Evolutionary conservation across 2,329 filamentous ascomycete species (phyloP).

Genomic region (Penicillium aurantiogriseum): DNA sequence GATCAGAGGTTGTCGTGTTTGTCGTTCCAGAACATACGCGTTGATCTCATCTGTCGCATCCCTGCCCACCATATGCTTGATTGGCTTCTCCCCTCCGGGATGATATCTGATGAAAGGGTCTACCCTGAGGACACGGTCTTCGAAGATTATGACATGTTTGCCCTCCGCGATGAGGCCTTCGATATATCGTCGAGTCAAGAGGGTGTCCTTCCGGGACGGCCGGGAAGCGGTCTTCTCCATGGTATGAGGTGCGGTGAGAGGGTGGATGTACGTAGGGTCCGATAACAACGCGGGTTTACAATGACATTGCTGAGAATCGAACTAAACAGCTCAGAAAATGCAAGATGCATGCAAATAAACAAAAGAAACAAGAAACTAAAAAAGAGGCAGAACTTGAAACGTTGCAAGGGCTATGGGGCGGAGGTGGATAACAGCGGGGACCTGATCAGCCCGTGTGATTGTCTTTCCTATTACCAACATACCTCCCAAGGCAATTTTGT

Average conservation of each 20-base stretch:
- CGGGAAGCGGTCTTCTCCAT: constrained; percentile 23
- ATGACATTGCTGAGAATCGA: not conserved
- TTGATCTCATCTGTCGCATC: constrained; percentile 94
- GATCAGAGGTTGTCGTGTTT: constrained; percentile 8
- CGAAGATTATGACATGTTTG: constrained; percentile 73
- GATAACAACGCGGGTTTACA: not conserved
- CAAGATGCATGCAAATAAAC: not conserved
- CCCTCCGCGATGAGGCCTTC: constrained; percentile 83
- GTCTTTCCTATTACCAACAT: constrained; percentile 7
- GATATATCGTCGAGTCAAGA: constrained; percentile 64
- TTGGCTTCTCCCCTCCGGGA: constrained; percentile 86
- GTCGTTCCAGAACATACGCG: constrained; percentile 60
- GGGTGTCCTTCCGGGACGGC: constrained; percentile 44
- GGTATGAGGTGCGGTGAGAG: constrained; percentile 9
- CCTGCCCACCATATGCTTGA: constrained; percentile 87
- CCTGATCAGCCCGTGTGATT: constrained; percentile 16
- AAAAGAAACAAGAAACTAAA: not conserved
- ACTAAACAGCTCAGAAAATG: not conserved
- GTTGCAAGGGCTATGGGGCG: constrained; percentile 12
- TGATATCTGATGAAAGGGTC: constrained; percentile 88
- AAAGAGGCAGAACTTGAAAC: constrained; percentile 9
- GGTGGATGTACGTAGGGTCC: not conserved
- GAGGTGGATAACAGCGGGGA: constrained; percentile 24
- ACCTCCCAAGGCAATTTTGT: not conserved
- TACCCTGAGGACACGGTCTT: constrained; percentile 78